phyloP scores from a whole-genome alignment of 768 basidiomycete genomes.

The Ramaria sp. region DNA sequence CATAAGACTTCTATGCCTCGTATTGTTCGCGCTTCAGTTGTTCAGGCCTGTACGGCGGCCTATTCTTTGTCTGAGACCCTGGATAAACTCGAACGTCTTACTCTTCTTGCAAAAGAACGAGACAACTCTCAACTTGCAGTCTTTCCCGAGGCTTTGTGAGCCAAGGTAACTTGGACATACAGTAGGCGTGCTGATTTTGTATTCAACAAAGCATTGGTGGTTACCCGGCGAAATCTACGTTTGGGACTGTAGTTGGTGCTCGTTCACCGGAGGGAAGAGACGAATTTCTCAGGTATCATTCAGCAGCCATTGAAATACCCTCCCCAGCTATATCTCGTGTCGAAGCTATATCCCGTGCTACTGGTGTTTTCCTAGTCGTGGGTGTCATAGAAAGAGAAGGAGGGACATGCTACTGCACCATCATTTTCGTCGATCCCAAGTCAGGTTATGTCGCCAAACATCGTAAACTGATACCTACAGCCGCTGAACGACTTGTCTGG shows the following conservation, averaged over 20 bases:
- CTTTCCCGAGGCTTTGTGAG: conserved; percentile 51
- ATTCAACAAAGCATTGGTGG: conserved; percentile 36
- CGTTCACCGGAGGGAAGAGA: conserved; percentile 42
- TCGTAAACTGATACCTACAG: conserved; percentile 57
- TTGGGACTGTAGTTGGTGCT: conserved; percentile 41
- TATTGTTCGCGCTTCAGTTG: conserved; percentile 38
- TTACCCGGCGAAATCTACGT: conserved; percentile 48
- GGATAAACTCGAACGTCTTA: conserved; percentile 36
- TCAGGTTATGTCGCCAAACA: conserved; percentile 49
- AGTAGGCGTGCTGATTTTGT: neutral
- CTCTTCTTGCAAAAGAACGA: conserved; percentile 33
- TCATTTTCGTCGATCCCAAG: conserved; percentile 42
- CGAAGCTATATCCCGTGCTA: conserved; percentile 37
- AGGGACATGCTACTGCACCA: conserved; percentile 54
- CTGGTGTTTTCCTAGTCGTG: conserved; percentile 44
- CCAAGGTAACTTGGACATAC: too few species aligned
- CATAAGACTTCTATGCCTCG: neutral
- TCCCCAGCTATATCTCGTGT: conserved; percentile 37
- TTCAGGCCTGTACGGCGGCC: conserved; percentile 38
- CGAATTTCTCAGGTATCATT: conserved; percentile 44
- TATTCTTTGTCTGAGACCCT: conserved; percentile 38
- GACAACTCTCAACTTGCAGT: conserved; percentile 39
- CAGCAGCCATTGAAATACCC: conserved; percentile 46
- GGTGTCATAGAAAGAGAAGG: conserved; percentile 50
- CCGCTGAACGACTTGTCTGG: conserved; percentile 50